Conservation (phyloP, 202 grass and related monocot genomes). For the Saccharum hybrid region DNA sequence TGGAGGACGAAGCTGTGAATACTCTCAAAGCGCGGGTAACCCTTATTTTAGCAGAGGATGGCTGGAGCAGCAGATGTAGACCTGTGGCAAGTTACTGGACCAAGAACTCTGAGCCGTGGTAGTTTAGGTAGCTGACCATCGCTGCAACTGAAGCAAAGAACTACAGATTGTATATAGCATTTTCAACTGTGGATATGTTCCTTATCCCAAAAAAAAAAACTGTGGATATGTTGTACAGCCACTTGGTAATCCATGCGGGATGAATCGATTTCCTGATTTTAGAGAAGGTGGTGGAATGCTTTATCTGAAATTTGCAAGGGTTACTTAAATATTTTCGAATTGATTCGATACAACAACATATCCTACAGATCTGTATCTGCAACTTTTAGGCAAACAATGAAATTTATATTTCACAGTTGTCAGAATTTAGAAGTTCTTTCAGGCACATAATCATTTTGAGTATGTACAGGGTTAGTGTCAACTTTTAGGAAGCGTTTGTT, state of each 20-base stretch:
- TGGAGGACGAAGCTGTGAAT: constrained; percentile 64
- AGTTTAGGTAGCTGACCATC: constrained; percentile 38
- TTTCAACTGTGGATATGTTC: not conserved
- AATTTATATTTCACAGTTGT: not conserved
- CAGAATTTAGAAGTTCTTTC: not conserved
- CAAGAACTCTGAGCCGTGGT: constrained; percentile 79
- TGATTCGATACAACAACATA: not conserved
- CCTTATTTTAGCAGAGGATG: constrained; percentile 79
- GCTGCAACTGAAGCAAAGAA: not conserved
- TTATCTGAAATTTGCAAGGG: not conserved
- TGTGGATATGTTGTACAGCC: constrained; percentile 3
- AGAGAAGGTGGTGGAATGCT: not conserved
- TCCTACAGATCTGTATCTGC: not conserved
- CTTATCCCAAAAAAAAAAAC: not conserved
- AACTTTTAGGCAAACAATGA: not conserved
- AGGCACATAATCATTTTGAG: not conserved
- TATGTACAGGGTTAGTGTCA: not conserved
- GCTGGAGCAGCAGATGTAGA: constrained; percentile 56
- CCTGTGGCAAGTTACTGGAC: constrained; percentile 62
- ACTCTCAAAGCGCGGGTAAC: constrained; percentile 54
- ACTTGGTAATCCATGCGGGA: not conserved
- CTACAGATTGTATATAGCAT: constrained; percentile 17
- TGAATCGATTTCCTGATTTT: not conserved
- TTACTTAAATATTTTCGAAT: not conserved
- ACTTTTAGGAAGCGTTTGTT: not conserved